Base-by-base conservation (phyloP, 2,329 filamentous ascomycete genomes). In the Phyllachora maydis region DNA sequence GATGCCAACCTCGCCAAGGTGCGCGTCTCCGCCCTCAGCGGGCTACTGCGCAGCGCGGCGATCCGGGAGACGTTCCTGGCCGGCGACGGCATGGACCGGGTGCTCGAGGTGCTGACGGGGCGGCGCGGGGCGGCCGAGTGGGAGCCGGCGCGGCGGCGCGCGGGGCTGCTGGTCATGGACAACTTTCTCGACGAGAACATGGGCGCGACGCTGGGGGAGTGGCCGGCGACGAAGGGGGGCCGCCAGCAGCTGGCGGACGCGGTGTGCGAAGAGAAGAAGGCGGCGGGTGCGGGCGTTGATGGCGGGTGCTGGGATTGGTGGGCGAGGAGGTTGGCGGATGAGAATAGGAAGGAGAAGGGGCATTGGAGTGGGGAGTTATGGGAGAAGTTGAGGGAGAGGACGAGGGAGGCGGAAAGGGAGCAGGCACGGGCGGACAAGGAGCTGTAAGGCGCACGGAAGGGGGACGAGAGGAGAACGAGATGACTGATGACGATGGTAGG, bases 141-240 rank as follows among this genome's bases (percentile, higher is more conserved):
- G 49, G 53, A 53, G 9, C 37, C 45, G 2, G 54, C 60, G 5
- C 54, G 60, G 37, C 54, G 52, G 28, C 65, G 59, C 35, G 56
- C 61, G 13, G 64, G 59, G 2, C 52, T 65, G 29, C 50, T 74
- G 26, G 53, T 72, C 14, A 51, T 62, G 16, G 70, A 76, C 36
- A 68, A 56, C 29, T 76, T 75, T 37, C 46, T 76, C n/a, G 69
- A 76, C 35, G 56, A 59, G 30, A 54, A 61, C 27, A 67, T 71
- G 54, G 66, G 67, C 19, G 67, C 67, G 3, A 47, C 49, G 13
- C 31, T 57, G 11, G 62, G 64, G 0, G 45, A 63, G 30, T 73
- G 65, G 65, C 65, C 65, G 0, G n/a, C n/a, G n/a, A n/a, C n/a
- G n/a, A 47, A 32, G 12, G 35, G 32, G 11, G 31, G 36, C 4